Evolutionary conservation across 306 rosid species (phyloP), one percentile per base, ranked within the genome.

Genomic region (Vachellia pachyceras): DNA sequence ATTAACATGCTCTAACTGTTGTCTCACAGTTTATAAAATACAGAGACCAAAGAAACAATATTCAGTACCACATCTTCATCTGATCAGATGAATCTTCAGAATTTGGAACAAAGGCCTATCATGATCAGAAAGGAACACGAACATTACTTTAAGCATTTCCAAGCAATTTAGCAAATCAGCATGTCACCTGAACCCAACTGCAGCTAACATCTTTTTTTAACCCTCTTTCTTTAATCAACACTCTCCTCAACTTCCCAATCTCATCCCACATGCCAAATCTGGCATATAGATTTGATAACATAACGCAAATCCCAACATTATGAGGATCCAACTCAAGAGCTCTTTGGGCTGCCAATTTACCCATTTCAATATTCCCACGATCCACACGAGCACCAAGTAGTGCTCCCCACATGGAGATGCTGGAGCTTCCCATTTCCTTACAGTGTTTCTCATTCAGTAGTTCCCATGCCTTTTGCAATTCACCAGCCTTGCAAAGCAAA

Each of bases 401-500:
- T 72, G 95, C 88, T 29, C 97, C 95, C 94, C 91, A 93, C 84
- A 88, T 84, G 44, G 97, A 86, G 39, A 91, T 84, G 18, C 35
- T 79, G 82, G 82, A 79, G n/a, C 63, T 79, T 25, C 76, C 82
- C 60, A 77, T 68, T 67, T 85, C 87, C 41, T 76, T 63, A 36
- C n/a, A 47, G n/a, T 70, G 71, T 72, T 70, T 85, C 85, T 81
- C 82, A 73, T 80, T 85, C 77, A 93, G 77, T 10, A 93, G 69
- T 82, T 87, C 86, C 92, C 91, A 93, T 41, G 95, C 95, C 83
- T 72, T 87, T 37, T 86, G 83, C 86, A 93, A 84, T 78, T 91
- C 95, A 42, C 97, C 97, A 73, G 96, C 91, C 73, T 86, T 89
- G 69, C 97, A 93, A 46, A 91, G 87, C 87, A 93, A 77, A 86